These are phyloP conservation scores for Colletotrichum caudatum DNA, from an alignment of 2,329 filamentous ascomycete genomes.

Conservation along the genomic window DNA sequence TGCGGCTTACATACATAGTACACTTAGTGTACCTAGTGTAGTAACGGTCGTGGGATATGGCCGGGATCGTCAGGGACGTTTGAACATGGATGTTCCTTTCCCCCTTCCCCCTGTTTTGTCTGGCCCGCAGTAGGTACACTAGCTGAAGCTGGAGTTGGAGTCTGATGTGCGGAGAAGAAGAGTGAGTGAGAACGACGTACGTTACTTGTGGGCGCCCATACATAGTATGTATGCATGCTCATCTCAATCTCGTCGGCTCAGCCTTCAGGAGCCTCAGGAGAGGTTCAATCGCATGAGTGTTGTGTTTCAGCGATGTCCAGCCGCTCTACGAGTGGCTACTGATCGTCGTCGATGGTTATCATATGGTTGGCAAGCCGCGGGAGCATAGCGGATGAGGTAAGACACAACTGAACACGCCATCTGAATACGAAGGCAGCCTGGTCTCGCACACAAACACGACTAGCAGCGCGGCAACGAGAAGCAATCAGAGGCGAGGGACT, in stretches of 20 bases:
- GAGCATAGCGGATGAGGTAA: constrained; percentile 14
- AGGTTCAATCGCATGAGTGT: constrained; percentile 15
- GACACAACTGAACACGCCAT: constrained; percentile 19
- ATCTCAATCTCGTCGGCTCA: constrained; percentile 35
- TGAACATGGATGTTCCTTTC: constrained; percentile 25
- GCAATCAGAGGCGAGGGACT: constrained; percentile 25
- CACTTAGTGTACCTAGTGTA: background rate
- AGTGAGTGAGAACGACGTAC: constrained; percentile 8
- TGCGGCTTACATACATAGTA: constrained; percentile 37
- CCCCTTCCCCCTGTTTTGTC: constrained; percentile 9
- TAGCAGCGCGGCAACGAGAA: constrained; percentile 26
- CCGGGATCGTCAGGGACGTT: constrained; percentile 39
- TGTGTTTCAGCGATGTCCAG: constrained; percentile 34
- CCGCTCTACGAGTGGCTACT: constrained; percentile 38
- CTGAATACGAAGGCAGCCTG: constrained; percentile 22
- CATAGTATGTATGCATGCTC: background rate
- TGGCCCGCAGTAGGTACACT: background rate
- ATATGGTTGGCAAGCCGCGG: constrained; percentile 6
- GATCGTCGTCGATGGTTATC: constrained; percentile 33
- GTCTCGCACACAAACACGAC: background rate
- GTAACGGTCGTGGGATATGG: constrained; percentile 32
- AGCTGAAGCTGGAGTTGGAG: background rate
- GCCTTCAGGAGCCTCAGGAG: constrained; percentile 36
- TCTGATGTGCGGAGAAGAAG: constrained; percentile 28
- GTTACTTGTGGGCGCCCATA: background rate